A percentile compares a stretch with the other conserved stretches of the same genome.
Conservation (phyloP, 139 green algal genomes). For the Volvox africanus region DNA sequence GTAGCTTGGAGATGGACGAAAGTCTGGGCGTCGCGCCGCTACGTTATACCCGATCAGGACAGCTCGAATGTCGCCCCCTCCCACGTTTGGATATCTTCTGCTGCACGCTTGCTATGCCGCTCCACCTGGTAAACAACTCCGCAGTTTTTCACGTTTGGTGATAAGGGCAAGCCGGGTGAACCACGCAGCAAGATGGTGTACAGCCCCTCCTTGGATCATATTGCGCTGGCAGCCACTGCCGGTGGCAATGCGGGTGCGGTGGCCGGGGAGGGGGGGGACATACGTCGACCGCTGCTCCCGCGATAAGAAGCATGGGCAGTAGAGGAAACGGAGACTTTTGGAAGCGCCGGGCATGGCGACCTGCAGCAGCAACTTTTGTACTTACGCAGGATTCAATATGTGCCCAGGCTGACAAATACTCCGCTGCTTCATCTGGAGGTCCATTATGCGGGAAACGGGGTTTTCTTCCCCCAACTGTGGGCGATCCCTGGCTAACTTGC, state of each 20-base stretch:
- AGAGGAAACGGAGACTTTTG: neutral
- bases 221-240: constrained; percentile 35
- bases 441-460: no score
- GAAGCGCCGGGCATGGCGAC: no score
- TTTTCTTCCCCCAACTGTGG: no score
- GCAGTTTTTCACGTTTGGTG: constrained; percentile 67
- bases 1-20: neutral
- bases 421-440: no score
- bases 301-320: neutral
- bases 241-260: neutral
- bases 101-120: neutral
- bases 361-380: no score
- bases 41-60: neutral
- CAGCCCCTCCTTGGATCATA: constrained; percentile 62
- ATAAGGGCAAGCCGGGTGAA: constrained; percentile 39
- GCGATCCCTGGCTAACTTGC: no score
- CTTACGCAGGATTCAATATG: no score
- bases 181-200: constrained; percentile 38
- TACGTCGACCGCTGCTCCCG: constrained; percentile 33
- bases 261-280: neutral
- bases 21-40: neutral
- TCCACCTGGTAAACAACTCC: neutral
- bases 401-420: no score
- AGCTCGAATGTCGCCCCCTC: neutral
- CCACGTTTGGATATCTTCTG: neutral